phyloP scores from a whole-genome alignment of 495 filamentous ascomycete species.

The Aspergillus asperescens region DNA sequence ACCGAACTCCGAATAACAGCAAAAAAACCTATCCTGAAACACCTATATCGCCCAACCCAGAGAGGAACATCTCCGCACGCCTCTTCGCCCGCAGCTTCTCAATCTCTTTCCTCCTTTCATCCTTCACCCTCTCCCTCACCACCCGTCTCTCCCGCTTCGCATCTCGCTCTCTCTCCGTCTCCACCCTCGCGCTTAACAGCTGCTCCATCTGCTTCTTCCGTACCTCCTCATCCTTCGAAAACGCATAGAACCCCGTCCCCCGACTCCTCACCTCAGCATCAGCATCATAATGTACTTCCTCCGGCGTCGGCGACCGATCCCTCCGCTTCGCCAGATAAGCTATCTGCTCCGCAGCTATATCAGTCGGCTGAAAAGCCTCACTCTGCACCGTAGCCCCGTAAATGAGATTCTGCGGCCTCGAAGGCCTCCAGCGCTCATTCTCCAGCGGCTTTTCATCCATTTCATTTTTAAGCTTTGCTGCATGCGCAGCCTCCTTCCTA shows the following conservation, averaged over 20 bases:
- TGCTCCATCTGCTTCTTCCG: constrained; percentile 70
- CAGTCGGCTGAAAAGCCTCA: constrained; percentile 70
- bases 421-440: constrained; percentile 52
- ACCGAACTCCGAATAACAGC: background rate
- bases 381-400: constrained; percentile 77
- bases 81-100: constrained; percentile 52
- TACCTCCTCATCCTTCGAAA: constrained; percentile 62
- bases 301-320: constrained; percentile 69
- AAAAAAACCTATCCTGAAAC: constrained; percentile 3
- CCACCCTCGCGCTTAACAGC: constrained; percentile 57
- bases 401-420: constrained; percentile 66
- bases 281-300: constrained; percentile 78
- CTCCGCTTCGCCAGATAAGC: constrained; percentile 64
- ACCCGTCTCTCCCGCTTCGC: constrained; percentile 46
- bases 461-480: constrained; percentile 47
- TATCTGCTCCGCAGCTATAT: constrained; percentile 57
- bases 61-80: constrained; percentile 68
- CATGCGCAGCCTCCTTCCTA: constrained; percentile 52
- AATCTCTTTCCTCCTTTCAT: constrained; percentile 54
- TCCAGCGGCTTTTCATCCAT: constrained; percentile 29
- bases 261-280: constrained; percentile 74
- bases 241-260: constrained; percentile 85
- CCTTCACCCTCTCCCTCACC: constrained; percentile 44
- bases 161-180: constrained; percentile 59
- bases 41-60: constrained; percentile 32